phyloP scores from a whole-genome alignment of 768 basidiomycete genomes.

The Termitomyces titanicus region DNA sequence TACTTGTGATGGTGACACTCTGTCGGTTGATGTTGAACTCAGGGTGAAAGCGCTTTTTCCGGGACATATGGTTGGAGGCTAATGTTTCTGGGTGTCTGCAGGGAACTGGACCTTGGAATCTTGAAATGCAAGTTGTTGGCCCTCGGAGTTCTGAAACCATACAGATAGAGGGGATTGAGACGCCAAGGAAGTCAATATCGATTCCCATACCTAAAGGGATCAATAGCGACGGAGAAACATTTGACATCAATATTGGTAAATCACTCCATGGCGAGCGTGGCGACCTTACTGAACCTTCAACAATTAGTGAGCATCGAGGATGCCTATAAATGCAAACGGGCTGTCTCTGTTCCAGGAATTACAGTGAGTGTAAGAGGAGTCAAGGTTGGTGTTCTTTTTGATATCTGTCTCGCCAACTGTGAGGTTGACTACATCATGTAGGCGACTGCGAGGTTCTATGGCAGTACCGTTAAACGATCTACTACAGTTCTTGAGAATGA shows the following conservation, averaged over 20 bases:
- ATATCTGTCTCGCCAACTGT: neutral
- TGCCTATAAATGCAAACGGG: slow-evolving; percentile 79
- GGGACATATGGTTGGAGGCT: neutral
- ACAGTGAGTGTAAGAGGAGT: slow-evolving; percentile 81
- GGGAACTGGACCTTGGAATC: slow-evolving; percentile 90
- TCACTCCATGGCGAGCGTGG: neutral
- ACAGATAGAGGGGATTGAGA: slow-evolving; percentile 50
- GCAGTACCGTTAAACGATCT: slow-evolving; percentile 50
- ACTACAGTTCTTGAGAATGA: slow-evolving; percentile 75
- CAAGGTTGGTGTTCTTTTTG: slow-evolving; percentile 45
- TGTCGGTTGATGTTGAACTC: slow-evolving; percentile 79
- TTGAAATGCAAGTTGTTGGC: slow-evolving; percentile 80
- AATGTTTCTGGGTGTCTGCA: slow-evolving; percentile 21
- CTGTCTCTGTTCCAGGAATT: slow-evolving; percentile 72
- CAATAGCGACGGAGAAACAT: slow-evolving; percentile 65
- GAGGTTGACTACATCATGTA: slow-evolving; percentile 22
- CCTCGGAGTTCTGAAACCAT: slow-evolving; percentile 62
- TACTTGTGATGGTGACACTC: slow-evolving; percentile 75
- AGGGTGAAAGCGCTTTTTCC: slow-evolving; percentile 47
- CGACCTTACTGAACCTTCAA: slow-evolving; percentile 10
- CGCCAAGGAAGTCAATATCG: slow-evolving; percentile 49
- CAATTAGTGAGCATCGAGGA: slow-evolving; percentile 81
- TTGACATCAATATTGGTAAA: slow-evolving; percentile 77
- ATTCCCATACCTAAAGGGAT: slow-evolving; percentile 68
- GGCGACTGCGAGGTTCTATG: slow-evolving; percentile 89